phyloP scores from a whole-genome alignment of 306 rosid species.

The Acacia crassicarpa region DNA sequence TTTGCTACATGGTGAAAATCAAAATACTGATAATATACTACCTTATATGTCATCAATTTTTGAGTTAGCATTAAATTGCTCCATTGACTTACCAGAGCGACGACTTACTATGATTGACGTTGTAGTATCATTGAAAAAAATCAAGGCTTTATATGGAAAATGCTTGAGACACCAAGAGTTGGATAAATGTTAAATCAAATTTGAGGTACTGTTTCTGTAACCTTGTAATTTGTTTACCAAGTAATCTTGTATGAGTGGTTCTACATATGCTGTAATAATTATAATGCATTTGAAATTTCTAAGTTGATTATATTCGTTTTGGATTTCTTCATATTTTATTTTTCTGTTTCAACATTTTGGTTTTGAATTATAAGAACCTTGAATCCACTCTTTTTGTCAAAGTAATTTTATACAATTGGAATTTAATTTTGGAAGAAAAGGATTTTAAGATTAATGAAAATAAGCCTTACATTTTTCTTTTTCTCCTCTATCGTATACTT shows the following conservation, averaged over 20 bases:
- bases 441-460: too few relatives aligned
- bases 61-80: neutral
- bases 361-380: too few relatives aligned
- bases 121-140: neutral
- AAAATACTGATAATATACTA: neutral
- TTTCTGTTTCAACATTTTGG: too few relatives aligned
- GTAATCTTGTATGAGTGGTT: neutral
- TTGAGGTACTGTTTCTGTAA: neutral
- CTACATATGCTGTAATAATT: too few relatives aligned
- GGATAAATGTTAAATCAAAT: neutral
- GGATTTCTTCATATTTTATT: too few relatives aligned
- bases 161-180: neutral
- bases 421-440: too few relatives aligned
- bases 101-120: neutral
- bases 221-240: neutral
- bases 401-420: too few relatives aligned
- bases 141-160: neutral
- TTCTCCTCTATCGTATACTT: too few relatives aligned
- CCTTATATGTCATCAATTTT: neutral
- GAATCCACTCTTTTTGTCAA: too few relatives aligned
- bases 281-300: neutral
- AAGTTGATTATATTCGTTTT: too few relatives aligned
- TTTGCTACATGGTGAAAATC: neutral
- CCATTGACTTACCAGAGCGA: neutral
- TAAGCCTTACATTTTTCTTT: too few relatives aligned